Evolutionary conservation across 768 basidiomycete species (phyloP).

Genomic region (Boletus bicolor): DNA sequence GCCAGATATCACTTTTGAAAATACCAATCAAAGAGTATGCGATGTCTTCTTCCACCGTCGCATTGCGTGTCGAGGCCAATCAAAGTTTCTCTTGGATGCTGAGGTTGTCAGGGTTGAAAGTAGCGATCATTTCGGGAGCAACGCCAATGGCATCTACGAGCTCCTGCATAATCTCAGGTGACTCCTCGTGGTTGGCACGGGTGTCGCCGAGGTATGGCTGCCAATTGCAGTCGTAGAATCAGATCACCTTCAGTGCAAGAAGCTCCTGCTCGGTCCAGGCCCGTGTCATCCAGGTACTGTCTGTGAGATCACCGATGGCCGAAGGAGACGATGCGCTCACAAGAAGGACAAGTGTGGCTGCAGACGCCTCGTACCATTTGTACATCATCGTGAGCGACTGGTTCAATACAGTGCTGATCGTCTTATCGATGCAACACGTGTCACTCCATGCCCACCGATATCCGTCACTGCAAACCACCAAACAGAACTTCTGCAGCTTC

Average conservation of each 20-base stretch:
- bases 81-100: slow-evolving; percentile 6
- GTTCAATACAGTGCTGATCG: too few relatives aligned
- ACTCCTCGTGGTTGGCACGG: too few relatives aligned
- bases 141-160: slow-evolving; percentile 4
- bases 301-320: not conserved
- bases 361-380: too few relatives aligned
- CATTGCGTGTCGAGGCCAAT: not conserved
- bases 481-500: slow-evolving; percentile 10
- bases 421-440: too few relatives aligned
- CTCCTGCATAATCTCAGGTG: not conserved
- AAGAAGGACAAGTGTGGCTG: not conserved
- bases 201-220: too few relatives aligned
- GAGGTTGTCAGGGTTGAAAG: slow-evolving; percentile 7
- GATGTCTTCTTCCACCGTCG: too few relatives aligned
- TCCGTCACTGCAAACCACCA: not conserved
- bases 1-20: too few relatives aligned
- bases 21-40: too few relatives aligned
- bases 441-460: not conserved
- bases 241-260: slow-evolving; percentile 5
- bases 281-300: slow-evolving; percentile 8
- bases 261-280: slow-evolving; percentile 16
- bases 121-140: not conserved
- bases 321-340: not conserved
- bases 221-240: slow-evolving; percentile 1
- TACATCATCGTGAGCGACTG: too few relatives aligned